Percentiles rank a stretch among this genome's conserved stretches.
phyloP scores from a whole-genome alignment of 1,284 basidiomycete species.

The Ganoderma boninense region DNA sequence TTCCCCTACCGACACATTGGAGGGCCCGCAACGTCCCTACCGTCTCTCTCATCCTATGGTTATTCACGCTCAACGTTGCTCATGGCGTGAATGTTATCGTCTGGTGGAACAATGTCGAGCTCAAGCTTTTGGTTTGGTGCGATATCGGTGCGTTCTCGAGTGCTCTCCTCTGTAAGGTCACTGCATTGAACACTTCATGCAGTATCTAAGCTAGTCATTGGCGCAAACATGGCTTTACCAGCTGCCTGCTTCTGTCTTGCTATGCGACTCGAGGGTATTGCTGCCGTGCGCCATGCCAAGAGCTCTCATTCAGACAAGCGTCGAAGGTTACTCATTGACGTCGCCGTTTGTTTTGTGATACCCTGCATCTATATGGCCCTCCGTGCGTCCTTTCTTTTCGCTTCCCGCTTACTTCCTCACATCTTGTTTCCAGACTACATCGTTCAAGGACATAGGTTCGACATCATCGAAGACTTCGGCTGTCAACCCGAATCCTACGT shows the following conservation, averaged over 20 bases:
- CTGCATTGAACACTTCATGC: no score
- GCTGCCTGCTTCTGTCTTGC: constrained; percentile 57
- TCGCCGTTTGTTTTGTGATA: constrained; percentile 28
- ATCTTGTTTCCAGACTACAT: constrained; percentile 34
- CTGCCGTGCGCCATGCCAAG: constrained; percentile 41
- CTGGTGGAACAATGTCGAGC: constrained; percentile 38
- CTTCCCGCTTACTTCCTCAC: neutral
- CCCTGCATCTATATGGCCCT: constrained; percentile 58
- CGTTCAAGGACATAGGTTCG: constrained; percentile 44
- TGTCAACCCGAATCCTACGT: constrained; percentile 26
- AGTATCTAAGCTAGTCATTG: constrained; percentile 53
- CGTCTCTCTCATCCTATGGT: constrained; percentile 50
- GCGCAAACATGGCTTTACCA: constrained; percentile 56
- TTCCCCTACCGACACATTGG: constrained; percentile 40
- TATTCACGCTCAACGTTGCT: constrained; percentile 46
- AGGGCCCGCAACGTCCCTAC: constrained; percentile 51
- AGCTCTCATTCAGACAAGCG: no score
- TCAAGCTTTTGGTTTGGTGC: constrained; percentile 45
- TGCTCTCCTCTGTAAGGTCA: neutral
- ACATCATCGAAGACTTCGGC: constrained; percentile 43
- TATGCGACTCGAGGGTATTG: constrained; percentile 52
- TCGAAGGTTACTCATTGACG: no score
- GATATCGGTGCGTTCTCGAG: constrained; percentile 51
- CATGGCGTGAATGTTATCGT: constrained; percentile 48
- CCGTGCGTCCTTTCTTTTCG: constrained; percentile 47